phyloP scores from a whole-genome alignment of 2,329 filamentous ascomycete species.

The Hymenoscyphus occultus region DNA sequence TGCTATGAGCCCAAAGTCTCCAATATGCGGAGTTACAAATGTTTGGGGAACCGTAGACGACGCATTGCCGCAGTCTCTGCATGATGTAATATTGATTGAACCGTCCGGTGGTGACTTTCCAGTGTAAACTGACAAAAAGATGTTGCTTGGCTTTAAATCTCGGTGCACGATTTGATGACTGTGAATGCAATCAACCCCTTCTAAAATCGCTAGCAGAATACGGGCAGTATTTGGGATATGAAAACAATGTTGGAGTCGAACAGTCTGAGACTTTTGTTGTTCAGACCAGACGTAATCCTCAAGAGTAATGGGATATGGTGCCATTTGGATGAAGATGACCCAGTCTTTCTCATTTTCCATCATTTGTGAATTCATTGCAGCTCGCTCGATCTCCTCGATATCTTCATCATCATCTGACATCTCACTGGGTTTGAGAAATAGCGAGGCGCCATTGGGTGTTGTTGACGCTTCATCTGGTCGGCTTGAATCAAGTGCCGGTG shows the following conservation, averaged over 20 bases:
- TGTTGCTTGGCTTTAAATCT: constrained; percentile 66
- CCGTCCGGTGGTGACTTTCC: constrained; percentile 39
- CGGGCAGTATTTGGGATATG: constrained; percentile 55
- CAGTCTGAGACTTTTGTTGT: constrained; percentile 20
- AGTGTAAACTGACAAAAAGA: constrained; percentile 55
- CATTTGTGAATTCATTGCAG: background rate
- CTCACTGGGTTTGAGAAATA: constrained; percentile 17
- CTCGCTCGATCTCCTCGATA: constrained; percentile 18
- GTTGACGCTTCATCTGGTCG: background rate
- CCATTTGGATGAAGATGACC: constrained; percentile 48
- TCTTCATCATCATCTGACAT: constrained; percentile 14
- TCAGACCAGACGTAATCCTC: constrained; percentile 53
- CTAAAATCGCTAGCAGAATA: constrained; percentile 57
- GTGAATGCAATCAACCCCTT: constrained; percentile 65
- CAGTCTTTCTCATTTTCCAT: constrained; percentile 18
- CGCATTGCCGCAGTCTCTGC: constrained; percentile 40
- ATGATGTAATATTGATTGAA: constrained; percentile 43
- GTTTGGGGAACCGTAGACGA: constrained; percentile 30
- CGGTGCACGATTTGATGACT: constrained; percentile 59
- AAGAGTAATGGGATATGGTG: constrained; percentile 60
- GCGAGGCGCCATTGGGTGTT: background rate
- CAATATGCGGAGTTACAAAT: constrained; percentile 58
- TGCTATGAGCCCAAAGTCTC: constrained; percentile 65
- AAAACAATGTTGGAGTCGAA: constrained; percentile 54
- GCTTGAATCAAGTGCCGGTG: background rate